Evolutionary conservation across 148 eudicot species (phyloP).

Genomic region (Arctostaphylos glauca): DNA sequence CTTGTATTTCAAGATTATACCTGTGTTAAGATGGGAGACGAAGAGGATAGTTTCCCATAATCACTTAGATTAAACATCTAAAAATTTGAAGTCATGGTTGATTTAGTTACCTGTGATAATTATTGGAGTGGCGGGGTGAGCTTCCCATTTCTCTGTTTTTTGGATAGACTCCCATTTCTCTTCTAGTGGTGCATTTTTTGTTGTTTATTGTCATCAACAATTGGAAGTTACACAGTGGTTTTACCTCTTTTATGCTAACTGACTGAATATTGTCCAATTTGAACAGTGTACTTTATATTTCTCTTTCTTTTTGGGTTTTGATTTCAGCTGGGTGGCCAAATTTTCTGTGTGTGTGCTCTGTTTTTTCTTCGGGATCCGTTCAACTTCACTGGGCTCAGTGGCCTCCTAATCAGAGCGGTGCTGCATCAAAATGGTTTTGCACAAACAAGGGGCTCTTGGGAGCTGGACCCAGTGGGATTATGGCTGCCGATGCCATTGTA

Average conservation of each 20-base stretch:
- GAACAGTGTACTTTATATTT: background rate
- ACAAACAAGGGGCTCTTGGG: conserved; percentile 97
- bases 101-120: background rate
- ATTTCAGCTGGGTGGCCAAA: conserved; percentile 98
- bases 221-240: background rate
- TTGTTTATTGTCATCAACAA: background rate
- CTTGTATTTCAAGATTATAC: background rate
- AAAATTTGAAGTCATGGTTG: background rate
- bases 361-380: conserved; percentile 94
- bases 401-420: conserved; percentile 68
- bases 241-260: background rate
- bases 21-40: background rate
- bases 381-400: conserved; percentile 98
- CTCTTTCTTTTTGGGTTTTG: conserved; percentile 14
- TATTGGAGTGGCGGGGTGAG: background rate
- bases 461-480: conserved; percentile 98
- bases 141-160: too few species aligned
- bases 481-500: conserved; percentile 98
- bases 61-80: too few species aligned
- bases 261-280: background rate
- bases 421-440: conserved; percentile 81
- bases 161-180: too few species aligned
- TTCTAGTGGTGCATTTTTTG: background rate
- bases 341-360: conserved; percentile 93
- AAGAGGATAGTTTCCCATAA: background rate